A percentile compares a stretch with the other conserved stretches of the same genome.
These are phyloP conservation scores for Cryphonectria naterciae DNA, from an alignment of 2,329 filamentous ascomycete genomes.

Conservation along the genomic window DNA sequence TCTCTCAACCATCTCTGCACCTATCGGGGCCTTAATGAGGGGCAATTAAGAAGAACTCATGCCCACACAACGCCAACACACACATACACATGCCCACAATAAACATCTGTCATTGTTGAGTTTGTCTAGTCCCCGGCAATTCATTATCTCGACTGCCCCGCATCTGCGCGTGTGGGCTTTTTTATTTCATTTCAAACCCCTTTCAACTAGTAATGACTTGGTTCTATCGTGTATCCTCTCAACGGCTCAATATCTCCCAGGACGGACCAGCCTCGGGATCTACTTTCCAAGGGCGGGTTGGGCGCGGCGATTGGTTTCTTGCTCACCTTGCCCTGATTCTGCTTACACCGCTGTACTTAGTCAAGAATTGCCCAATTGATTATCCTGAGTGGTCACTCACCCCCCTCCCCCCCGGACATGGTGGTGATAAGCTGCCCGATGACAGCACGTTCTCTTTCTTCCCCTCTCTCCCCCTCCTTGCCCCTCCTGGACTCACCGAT, in stretches of 20 bases:
- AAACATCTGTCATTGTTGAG: constrained; percentile 5
- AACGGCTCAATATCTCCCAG: constrained; percentile 16
- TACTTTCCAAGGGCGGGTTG: constrained; percentile 13
- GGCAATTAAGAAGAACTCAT: neutral
- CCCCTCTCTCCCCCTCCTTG: neutral
- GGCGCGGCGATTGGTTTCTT: constrained; percentile 5
- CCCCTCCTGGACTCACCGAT: neutral
- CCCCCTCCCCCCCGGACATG: neutral
- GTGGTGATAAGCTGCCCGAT: constrained; percentile 24
- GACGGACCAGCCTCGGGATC: constrained; percentile 19
- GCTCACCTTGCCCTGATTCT: constrained; percentile 3
- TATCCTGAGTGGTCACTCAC: constrained; percentile 21
- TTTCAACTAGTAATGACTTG: neutral
- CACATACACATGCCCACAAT: neutral
- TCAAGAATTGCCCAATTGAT: constrained; percentile 22
- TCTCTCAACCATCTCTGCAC: neutral
- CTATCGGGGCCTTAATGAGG: neutral
- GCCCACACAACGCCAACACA: neutral
- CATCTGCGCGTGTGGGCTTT: neutral
- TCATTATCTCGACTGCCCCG: constrained; percentile 28
- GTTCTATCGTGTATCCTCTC: neutral
- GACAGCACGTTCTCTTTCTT: constrained; percentile 8
- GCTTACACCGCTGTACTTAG: constrained; percentile 24
- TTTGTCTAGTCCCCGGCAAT: constrained; percentile 1
- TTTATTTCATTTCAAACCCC: neutral